phyloP scores from a whole-genome alignment of 371 early-diverging fungal species.

The Polyrhizophydium stewartii region DNA sequence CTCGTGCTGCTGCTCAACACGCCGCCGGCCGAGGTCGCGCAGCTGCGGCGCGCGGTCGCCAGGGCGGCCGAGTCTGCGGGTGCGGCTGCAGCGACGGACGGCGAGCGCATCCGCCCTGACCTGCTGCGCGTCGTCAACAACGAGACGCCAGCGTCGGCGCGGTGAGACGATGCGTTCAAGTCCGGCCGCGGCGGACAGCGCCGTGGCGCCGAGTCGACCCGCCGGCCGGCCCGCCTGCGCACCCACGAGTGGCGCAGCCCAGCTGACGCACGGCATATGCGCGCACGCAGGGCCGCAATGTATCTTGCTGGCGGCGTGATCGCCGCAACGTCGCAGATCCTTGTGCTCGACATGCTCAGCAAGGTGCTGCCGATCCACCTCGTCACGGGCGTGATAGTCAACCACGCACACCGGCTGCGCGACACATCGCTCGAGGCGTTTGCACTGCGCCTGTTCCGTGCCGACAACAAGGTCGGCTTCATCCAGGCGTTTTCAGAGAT shows the following conservation, averaged over 20 bases:
- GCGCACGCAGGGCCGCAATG: slow-evolving; percentile 47
- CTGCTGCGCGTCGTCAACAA: slow-evolving; percentile 53
- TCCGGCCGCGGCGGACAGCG: too few species aligned
- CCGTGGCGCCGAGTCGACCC: too few species aligned
- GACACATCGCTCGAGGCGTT: slow-evolving; percentile 84
- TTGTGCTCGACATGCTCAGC: slow-evolving; percentile 93
- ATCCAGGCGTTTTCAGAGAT: slow-evolving; percentile 93
- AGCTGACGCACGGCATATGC: too few species aligned
- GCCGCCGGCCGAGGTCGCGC: slow-evolving; percentile 56
- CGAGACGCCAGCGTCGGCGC: slow-evolving; percentile 59
- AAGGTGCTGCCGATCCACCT: slow-evolving; percentile 68
- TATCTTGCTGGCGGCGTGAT: slow-evolving; percentile 88
- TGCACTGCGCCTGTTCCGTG: slow-evolving; percentile 74
- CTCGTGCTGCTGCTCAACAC: slow-evolving; percentile 82
- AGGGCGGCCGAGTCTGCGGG: not conserved
- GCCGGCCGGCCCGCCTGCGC: too few species aligned
- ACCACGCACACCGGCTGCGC: slow-evolving; percentile 82
- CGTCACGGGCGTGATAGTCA: slow-evolving; percentile 83
- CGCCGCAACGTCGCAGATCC: slow-evolving; percentile 81
- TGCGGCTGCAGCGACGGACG: not conserved
- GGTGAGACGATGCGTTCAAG: slow-evolving; percentile 28
- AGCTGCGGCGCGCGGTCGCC: slow-evolving; percentile 33
- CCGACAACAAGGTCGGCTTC: slow-evolving; percentile 75
- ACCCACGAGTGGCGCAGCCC: too few species aligned
- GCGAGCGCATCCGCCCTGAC: not conserved